Conservation (phyloP, 148 eudicot genomes). For the Rhododendron ovatum region DNA sequence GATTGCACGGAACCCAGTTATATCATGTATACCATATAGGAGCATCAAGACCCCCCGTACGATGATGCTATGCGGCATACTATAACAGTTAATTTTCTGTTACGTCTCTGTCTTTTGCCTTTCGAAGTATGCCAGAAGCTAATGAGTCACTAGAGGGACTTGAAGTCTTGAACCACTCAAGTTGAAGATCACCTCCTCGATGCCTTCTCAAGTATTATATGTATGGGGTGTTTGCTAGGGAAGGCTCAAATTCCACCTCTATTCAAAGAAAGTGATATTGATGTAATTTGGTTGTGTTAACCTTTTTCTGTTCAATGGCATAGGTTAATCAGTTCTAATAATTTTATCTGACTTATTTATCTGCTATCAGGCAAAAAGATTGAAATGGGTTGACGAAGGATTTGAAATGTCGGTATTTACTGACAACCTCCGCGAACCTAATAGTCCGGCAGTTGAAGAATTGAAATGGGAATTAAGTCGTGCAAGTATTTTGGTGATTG, state of each 20-base stretch:
- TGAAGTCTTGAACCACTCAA: not conserved
- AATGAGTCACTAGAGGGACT: not conserved
- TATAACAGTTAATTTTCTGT: not conserved
- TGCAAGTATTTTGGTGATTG: constrained; percentile 59
- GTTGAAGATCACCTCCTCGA: not conserved
- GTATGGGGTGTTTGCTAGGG: constrained; percentile 1
- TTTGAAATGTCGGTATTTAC: constrained; percentile 68
- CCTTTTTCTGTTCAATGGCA: not conserved
- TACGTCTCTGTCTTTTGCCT: not conserved
- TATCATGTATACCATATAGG: not conserved
- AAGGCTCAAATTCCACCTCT: not conserved
- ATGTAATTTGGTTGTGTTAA: not conserved
- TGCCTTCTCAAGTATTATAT: not conserved
- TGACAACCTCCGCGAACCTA: constrained; percentile 30
- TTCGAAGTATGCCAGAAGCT: not conserved
- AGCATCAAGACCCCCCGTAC: not conserved
- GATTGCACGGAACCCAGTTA: not conserved
- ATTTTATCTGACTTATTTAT: not conserved
- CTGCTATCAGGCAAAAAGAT: constrained; percentile 54
- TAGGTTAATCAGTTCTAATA: not conserved
- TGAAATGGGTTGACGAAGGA: constrained; percentile 86
- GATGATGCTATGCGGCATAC: not conserved
- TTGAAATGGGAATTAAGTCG: constrained; percentile 35
- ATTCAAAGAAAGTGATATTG: not conserved
- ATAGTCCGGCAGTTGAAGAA: constrained; percentile 17